Base-by-base conservation (phyloP, 2,329 filamentous ascomycete genomes). In the Aaosphaeria arxii region DNA sequence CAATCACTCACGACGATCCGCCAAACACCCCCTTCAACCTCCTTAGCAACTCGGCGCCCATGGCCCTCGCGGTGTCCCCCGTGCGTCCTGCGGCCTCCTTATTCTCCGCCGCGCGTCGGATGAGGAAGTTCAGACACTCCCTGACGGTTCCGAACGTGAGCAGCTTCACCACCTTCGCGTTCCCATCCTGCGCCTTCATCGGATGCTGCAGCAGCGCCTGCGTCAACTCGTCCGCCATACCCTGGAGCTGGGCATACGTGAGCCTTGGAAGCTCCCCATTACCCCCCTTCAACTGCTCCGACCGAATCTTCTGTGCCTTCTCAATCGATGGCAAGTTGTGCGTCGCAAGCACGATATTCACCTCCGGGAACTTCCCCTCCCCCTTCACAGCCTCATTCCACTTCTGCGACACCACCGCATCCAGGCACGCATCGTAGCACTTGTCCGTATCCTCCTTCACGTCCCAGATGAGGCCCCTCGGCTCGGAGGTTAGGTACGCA, bases 161-260 rank as follows among this genome's bases (percentile, higher is more conserved):
- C 53, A 76, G 78, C 67, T 84, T 84, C 59, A 77, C 79, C 2
- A 79, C 77, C 49, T 70, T 72, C 11, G 76, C 57, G 47, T 67
- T 62, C 1, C 61, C 61, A 36, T 67, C 67, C 59, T 61, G 59
- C 61, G 70, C 53, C 46, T 67, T 59, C 61, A 68, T 56, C 17
- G 64, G 57, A 30, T 72, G 71, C 48, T 80, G 71, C 11, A 84
- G 65, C 0, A 84, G 66, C 3, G 73, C 71, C 55, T 80, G 79
- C 48, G 86, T 90, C 45, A 97, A 84, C 66, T 96, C 91, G 59
- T 97, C 92, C 1, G 92, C 92, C 92, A 97, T 97, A 38, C 92
- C 91, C 74, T 92, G 88, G 1, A 96, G 81, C 73, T 96, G 91
- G 3, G 88, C 88, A 67, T 89, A 91, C 0, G 73, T 70, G 7